Evolutionary conservation across 306 rosid species (phyloP).

Genomic region (Clitoria ternatea): DNA sequence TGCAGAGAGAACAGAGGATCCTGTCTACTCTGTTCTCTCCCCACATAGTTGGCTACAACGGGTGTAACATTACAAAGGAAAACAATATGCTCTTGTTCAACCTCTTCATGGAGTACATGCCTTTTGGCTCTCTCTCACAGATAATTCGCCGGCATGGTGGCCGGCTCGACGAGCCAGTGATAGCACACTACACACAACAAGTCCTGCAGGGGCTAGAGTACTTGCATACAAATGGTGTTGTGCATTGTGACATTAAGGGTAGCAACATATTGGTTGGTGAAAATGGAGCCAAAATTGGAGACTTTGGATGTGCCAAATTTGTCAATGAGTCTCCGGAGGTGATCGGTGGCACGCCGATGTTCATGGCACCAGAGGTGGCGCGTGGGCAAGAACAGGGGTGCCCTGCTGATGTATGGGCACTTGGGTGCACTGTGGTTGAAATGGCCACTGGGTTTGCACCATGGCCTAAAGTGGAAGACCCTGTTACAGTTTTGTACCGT

Average conservation of each 20-base stretch:
- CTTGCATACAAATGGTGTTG: constrained; percentile 63
- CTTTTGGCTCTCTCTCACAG: constrained; percentile 54
- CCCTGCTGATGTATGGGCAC: constrained; percentile 80
- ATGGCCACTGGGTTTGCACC: constrained; percentile 70
- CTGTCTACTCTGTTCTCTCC: constrained; percentile 63
- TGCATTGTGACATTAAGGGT: constrained; percentile 94
- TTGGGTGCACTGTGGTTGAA: constrained; percentile 87
- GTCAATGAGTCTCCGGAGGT: neutral
- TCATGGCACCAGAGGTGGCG: constrained; percentile 90
- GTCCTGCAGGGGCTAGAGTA: constrained; percentile 55
- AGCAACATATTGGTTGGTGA: constrained; percentile 60
- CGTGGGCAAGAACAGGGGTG: constrained; percentile 79
- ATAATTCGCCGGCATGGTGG: constrained; percentile 34
- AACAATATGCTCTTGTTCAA: constrained; percentile 41
- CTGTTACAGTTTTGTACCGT: constrained; percentile 52
- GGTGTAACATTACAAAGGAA: constrained; percentile 52
- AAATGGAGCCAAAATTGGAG: constrained; percentile 68
- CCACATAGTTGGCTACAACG: constrained; percentile 52
- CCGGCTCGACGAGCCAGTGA: constrained; percentile 34
- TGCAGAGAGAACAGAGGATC: constrained; percentile 59
- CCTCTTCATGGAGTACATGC: constrained; percentile 71
- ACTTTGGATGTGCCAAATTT: constrained; percentile 76
- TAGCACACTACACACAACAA: constrained; percentile 40
- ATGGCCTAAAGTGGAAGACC: constrained; percentile 59
- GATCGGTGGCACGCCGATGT: constrained; percentile 81